Conservation (phyloP, 2,329 filamentous ascomycete species). For the Fusarium burgessii region DNA sequence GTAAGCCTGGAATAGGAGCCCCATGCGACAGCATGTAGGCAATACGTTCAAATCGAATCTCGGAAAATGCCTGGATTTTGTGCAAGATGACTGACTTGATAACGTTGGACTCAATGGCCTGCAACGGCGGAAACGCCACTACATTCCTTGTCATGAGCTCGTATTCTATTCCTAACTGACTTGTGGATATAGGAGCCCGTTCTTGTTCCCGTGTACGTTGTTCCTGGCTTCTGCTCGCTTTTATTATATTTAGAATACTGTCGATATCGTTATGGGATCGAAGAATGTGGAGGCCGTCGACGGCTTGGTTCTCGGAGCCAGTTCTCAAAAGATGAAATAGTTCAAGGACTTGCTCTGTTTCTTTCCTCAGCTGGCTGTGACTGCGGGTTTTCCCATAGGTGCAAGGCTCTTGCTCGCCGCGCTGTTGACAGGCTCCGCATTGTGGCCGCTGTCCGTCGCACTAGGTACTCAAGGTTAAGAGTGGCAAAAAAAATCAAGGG, state of each 20-base stretch:
- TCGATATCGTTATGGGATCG: constrained; percentile 8
- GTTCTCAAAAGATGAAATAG: constrained; percentile 11
- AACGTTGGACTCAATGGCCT: constrained; percentile 3
- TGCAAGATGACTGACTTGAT: constrained; percentile 6
- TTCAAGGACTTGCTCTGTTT: constrained; percentile 13
- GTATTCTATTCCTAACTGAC: constrained; percentile 14
- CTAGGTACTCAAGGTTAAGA: background rate
- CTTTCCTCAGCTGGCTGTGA: constrained; percentile 2
- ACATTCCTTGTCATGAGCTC: constrained; percentile 30
- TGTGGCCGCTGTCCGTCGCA: constrained; percentile 4
- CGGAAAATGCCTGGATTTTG: background rate
- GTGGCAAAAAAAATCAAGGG: background rate
- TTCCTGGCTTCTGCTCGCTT: background rate
- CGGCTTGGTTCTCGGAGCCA: constrained; percentile 5
- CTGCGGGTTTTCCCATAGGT: constrained; percentile 3
- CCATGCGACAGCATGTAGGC: too few species aligned
- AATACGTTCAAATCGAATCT: too few species aligned
- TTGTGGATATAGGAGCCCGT: background rate
- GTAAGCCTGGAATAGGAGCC: background rate
- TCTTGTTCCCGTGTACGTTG: background rate
- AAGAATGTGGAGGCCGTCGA: constrained; percentile 12
- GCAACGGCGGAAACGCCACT: constrained; percentile 18
- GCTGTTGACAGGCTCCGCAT: constrained; percentile 10
- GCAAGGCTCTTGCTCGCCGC: constrained; percentile 7
- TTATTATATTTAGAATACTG: background rate